A percentile compares a stretch with the other conserved stretches of the same genome.
These are phyloP conservation scores for Solanum virginianum DNA, from an alignment of 257 asterid species.

Conservation along the genomic window DNA sequence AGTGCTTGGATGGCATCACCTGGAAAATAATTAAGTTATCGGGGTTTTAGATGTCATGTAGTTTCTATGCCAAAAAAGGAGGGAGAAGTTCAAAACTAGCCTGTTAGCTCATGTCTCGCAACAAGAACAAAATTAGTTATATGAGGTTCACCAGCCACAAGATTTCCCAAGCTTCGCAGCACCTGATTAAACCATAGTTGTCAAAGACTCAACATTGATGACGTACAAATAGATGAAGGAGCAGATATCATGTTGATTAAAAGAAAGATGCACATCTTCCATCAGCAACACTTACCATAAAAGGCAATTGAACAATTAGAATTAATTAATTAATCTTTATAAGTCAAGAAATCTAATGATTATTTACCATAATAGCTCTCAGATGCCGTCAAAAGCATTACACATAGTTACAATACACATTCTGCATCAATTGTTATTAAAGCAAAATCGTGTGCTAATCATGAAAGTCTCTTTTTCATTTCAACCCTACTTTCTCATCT, in stretches of 20 bases:
- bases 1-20: conserved; percentile 40
- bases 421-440: not conserved
- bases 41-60: not conserved
- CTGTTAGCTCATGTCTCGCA: conserved; percentile 60
- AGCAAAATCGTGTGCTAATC: not conserved
- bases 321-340: not conserved
- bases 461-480: not conserved
- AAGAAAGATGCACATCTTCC: not conserved
- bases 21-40: not conserved
- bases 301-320: not conserved
- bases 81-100: conserved; percentile 22
- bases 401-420: not conserved
- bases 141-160: conserved; percentile 73
- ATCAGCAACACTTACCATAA: not conserved
- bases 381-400: not conserved
- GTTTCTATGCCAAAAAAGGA: not conserved
- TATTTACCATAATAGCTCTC: not conserved
- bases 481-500: too few species aligned
- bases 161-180: conserved; percentile 88
- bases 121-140: conserved; percentile 42
- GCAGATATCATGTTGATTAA: not conserved
- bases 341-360: not conserved
- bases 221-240: not conserved
- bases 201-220: not conserved
- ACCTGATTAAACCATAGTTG: conserved; percentile 28